These are phyloP conservation scores for Gomphus bonarii DNA, from an alignment of 1,284 basidiomycete species.

Conservation along the genomic window DNA sequence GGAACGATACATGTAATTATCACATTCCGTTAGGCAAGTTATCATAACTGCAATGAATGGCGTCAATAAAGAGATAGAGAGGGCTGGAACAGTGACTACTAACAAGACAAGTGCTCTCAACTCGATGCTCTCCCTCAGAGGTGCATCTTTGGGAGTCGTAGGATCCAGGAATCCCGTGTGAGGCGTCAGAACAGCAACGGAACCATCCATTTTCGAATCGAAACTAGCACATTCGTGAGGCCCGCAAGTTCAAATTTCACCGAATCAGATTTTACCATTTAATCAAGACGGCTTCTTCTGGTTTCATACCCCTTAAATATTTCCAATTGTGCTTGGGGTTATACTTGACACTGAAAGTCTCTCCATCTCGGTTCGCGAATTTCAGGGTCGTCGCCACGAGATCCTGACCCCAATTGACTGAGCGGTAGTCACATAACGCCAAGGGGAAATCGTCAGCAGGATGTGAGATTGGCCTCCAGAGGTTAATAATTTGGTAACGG, in stretches of 20 bases:
- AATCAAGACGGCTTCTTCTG: constrained; percentile 54
- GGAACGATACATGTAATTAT: not conserved
- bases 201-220: constrained; percentile 42
- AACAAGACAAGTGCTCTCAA: constrained; percentile 48
- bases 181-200: constrained; percentile 42
- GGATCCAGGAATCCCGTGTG: constrained; percentile 52
- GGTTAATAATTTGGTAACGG: constrained; percentile 61
- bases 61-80: not conserved
- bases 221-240: constrained; percentile 25
- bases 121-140: constrained; percentile 48
- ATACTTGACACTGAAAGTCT: constrained; percentile 44
- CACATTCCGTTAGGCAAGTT: not conserved
- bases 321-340: no score
- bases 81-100: not conserved
- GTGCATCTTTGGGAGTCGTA: constrained; percentile 38
- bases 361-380: constrained; percentile 45
- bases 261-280: constrained; percentile 44
- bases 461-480: constrained; percentile 55
- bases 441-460: constrained; percentile 27
- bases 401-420: constrained; percentile 37
- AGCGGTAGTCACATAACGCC: constrained; percentile 31
- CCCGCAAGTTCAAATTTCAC: not conserved
- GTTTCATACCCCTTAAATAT: constrained; percentile 50
- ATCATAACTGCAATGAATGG: not conserved
- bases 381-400: constrained; percentile 37